Conservation (phyloP, 2,329 filamentous ascomycete genomes). For the Apiospora kogelbergensis region DNA sequence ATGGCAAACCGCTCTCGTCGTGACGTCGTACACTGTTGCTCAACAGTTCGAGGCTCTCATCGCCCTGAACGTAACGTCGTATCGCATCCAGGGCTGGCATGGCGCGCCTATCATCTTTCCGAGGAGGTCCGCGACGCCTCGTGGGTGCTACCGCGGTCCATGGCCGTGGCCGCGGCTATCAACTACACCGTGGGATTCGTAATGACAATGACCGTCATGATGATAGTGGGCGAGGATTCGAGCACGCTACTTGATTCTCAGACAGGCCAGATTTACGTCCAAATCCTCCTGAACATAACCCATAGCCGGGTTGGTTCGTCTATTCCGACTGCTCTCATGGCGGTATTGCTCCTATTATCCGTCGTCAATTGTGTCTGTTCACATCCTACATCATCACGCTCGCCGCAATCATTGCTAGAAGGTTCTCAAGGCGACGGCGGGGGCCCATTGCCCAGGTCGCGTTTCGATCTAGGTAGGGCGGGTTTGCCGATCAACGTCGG, state of each 20-base stretch:
- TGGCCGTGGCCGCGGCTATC: slow-evolving; percentile 31
- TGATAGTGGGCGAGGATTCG: slow-evolving; percentile 33
- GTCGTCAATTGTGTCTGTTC: slow-evolving; percentile 32
- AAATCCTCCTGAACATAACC: slow-evolving; percentile 27
- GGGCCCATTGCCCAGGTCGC: not conserved
- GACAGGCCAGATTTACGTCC: slow-evolving; percentile 34
- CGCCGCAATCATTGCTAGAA: not conserved
- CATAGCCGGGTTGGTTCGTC: slow-evolving; percentile 41
- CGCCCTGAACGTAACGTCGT: slow-evolving; percentile 35
- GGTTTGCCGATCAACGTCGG: not conserved
- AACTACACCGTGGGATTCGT: slow-evolving; percentile 32
- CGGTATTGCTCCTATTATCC: slow-evolving; percentile 37
- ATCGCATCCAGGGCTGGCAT: slow-evolving; percentile 39
- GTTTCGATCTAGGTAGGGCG: not conserved
- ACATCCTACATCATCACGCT: not conserved
- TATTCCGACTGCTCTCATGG: slow-evolving; percentile 45
- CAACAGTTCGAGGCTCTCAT: slow-evolving; percentile 43
- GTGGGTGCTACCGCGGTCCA: slow-evolving; percentile 30
- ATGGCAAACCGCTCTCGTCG: slow-evolving; percentile 38
- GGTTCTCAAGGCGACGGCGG: not conserved
- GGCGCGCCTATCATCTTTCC: slow-evolving; percentile 35
- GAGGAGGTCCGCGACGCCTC: slow-evolving; percentile 37
- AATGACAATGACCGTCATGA: slow-evolving; percentile 36
- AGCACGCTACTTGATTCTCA: slow-evolving; percentile 22
- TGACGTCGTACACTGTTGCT: not conserved